These are phyloP conservation scores for Polytrichum formosum DNA, from an alignment of 225 moss, liverwort and hornwort species.

Conservation along the genomic window DNA sequence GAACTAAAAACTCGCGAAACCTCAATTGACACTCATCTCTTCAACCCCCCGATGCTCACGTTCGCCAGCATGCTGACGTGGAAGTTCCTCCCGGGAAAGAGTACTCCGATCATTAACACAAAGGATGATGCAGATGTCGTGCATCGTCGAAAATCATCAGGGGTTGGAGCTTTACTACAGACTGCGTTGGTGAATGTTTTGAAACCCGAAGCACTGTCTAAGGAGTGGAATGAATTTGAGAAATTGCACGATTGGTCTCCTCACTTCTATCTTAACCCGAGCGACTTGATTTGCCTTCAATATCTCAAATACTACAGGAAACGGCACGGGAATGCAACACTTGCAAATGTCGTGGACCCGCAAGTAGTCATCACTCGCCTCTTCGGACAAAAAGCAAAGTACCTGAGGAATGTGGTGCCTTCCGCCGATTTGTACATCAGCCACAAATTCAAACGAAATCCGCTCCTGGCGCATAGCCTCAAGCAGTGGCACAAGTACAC, in stretches of 20 bases:
- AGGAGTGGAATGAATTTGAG: not conserved
- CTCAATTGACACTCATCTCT: constrained; percentile 17
- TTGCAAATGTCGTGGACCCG: not conserved
- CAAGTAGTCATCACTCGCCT: constrained; percentile 11
- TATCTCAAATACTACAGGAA: constrained; percentile 4
- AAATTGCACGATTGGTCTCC: not conserved
- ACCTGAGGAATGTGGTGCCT: constrained; percentile 20
- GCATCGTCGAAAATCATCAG: not conserved
- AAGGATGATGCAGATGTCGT: not conserved
- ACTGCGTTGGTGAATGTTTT: not conserved
- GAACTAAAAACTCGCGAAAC: not conserved
- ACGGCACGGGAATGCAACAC: not conserved
- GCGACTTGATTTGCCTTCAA: constrained; percentile 1
- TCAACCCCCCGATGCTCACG: constrained; percentile 18
- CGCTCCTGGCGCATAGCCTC: constrained; percentile 1
- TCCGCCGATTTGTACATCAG: constrained; percentile 20
- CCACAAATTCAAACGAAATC: not conserved
- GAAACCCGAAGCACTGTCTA: not conserved
- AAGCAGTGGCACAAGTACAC: constrained; percentile 10
- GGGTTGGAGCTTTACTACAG: not conserved
- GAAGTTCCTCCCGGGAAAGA: not conserved
- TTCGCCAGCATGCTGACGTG: not conserved
- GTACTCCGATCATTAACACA: not conserved
- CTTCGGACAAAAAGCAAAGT: not conserved
- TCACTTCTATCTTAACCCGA: not conserved